Base-by-base conservation (phyloP, 139 green algal species). In the Desmodesmus armatus region DNA sequence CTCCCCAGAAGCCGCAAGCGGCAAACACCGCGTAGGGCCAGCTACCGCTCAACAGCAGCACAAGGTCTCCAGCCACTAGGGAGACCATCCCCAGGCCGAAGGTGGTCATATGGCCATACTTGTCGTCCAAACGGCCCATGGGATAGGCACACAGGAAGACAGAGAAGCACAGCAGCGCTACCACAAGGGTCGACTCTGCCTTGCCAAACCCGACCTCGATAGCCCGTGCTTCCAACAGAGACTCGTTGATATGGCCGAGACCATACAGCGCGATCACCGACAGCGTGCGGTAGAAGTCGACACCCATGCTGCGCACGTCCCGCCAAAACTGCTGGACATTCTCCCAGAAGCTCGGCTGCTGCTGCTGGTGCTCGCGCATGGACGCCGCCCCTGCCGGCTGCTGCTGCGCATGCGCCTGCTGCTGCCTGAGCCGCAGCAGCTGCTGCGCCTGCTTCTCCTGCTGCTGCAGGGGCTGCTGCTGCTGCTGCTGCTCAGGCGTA, bases 141-240 rank as follows among this genome's bases (percentile, higher is more conserved):
- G 91, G 91, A 69, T 87, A 94, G 17, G 91, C 91, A 35, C 69
- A 84, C 27, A 92, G 40, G 86, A 89, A 92, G 49, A 90, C 88
- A 3, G 85, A 82, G 23, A 90, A 82, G 35, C 85, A 86, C 41
- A 94, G 78, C 25, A 85, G 49, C 0, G 89, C 89, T 3, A 94
- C 86, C 5, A 94, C 87, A 60, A 94, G 86, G 2, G 91, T 92
- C 0, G 84, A 86, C 91, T 94, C 91, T 4, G 91, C 91, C 87
- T 94, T 94, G 75, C 91, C 91, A 79, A 94, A 92, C 15, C 91
- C 91, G 2, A 92, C 91, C 85, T 94, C 88, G 66, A 92, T 94
- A 15, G 88, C 88, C 5, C 87, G 80, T 40, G 87, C 87, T 77
- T 93, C 85, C 49, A 89, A 49, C 65, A 86, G 55, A 27, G 63